A percentile compares a stretch with the other conserved stretches of the same genome.
These are phyloP conservation scores for Lagerstroemia fauriei DNA, from an alignment of 441 rosid genomes.

Conservation along the genomic window DNA sequence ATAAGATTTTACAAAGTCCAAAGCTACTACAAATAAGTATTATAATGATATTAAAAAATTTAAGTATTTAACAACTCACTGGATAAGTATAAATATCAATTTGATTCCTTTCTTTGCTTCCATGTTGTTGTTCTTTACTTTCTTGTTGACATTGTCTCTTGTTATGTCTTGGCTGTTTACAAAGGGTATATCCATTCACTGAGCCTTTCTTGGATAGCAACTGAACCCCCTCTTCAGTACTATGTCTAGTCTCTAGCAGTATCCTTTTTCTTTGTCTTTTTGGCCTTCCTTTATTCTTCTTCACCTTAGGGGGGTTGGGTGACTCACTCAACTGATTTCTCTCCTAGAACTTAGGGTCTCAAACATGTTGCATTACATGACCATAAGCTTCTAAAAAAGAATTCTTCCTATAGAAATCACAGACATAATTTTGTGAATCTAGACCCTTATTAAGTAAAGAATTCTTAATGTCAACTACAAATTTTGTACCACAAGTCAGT, in stretches of 20 bases:
- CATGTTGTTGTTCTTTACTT: neutral
- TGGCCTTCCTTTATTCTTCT: neutral
- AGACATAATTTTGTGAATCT: too few species aligned
- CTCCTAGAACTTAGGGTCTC: neutral
- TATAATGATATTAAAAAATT: too few species aligned
- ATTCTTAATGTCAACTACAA: neutral
- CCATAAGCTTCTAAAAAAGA: neutral
- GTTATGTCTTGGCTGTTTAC: neutral
- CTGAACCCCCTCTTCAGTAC: neutral
- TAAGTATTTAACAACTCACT: too few species aligned
- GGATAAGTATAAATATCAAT: too few species aligned
- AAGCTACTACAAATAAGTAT: too few species aligned
- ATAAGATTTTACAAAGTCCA: too few species aligned
- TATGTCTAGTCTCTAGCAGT: neutral
- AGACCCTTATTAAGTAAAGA: neutral
- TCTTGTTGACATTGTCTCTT: neutral
- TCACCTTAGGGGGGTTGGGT: neutral
- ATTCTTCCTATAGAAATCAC: neutral
- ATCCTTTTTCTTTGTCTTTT: neutral
- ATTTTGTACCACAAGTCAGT: neutral
- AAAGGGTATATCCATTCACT: too few species aligned
- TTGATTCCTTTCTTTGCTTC: neutral
- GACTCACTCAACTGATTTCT: neutral
- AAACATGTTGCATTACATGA: neutral
- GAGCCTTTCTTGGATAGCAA: neutral